phyloP scores from a whole-genome alignment of 805 yeast genomes.

The Saccharomycopsis guyanensis region DNA sequence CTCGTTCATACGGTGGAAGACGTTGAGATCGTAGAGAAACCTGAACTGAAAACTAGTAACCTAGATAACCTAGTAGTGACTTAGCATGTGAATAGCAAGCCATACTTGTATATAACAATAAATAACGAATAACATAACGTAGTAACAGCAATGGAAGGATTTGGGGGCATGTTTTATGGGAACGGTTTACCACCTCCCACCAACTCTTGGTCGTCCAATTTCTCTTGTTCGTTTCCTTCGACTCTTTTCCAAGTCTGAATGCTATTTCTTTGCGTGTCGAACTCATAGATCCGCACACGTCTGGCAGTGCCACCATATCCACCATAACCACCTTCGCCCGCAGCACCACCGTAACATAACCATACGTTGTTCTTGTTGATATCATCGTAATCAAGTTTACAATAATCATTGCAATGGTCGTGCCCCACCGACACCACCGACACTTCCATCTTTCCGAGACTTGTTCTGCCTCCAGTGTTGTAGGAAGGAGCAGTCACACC shows the following conservation, averaged over 20 bases:
- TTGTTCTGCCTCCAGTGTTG: conserved; percentile 58
- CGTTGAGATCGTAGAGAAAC: conserved; percentile 48
- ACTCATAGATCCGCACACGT: conserved; percentile 63
- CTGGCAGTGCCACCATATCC: conserved; percentile 88
- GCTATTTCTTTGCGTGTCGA: conserved; percentile 42
- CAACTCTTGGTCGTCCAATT: conserved; percentile 44
- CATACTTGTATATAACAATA: neutral
- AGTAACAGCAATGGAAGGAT: too few relatives aligned
- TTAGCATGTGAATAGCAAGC: neutral
- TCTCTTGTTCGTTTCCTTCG: conserved; percentile 43
- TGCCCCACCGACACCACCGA: conserved; percentile 80
- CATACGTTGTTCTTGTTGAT: conserved; percentile 39
- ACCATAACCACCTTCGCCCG: conserved; percentile 94
- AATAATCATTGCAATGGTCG: conserved; percentile 92
- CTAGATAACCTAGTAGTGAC: conserved; percentile 6
- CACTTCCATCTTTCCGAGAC: conserved; percentile 61
- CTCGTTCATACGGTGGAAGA: conserved; percentile 61
- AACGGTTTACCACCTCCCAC: conserved; percentile 37
- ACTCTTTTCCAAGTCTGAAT: conserved; percentile 65
- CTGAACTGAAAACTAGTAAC: conserved; percentile 12
- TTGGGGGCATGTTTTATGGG: too few relatives aligned
- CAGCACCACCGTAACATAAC: conserved; percentile 92
- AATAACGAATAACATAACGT: too few relatives aligned
- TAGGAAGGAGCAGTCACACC: conserved; percentile 69
- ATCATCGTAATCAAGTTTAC: conserved; percentile 47